Base-by-base conservation (phyloP, 164 flowering plant genomes). In the Dillenia turbinata region DNA sequence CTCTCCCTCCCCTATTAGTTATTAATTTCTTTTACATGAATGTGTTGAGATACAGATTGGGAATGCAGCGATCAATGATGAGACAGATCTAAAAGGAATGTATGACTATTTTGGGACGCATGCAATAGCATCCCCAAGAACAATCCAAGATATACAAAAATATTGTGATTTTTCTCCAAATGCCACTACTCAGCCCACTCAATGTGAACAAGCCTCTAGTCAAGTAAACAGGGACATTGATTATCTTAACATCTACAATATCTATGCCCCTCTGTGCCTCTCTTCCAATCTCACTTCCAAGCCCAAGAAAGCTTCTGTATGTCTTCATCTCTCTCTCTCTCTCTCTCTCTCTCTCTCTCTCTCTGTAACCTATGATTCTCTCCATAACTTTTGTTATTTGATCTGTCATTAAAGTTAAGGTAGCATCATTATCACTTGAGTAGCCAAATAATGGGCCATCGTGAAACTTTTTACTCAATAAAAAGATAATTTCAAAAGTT, bases 51-150 rank as follows among this genome's bases (percentile, higher is more conserved):
- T 19, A 73, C 81, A 90, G 97, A 83, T 90, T 53, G 97, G 97
- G 10, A 90, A 90, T 72, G 89, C 88, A 9, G 84, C 72, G 66
- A 77, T 88, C 54, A 71, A 90, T 52, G 83, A 82, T 24, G 81
- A 79, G 19, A 81, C 89, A 0, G 95, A 90, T 54, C 0, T 1
- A 0, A 47, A 0, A n/a, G 97, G 95, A 15, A 78, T 77, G 85
- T 79, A 65, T 46, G 95, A 86, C 12, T 88, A 63, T 56, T 75
- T 83, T 17, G 81, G 67, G 70, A 69, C 62, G 9, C 97, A 90
- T 51, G 94, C 94, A 12, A 60, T 88, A 1, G 68, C 77, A 9
- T 81, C 94, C 0, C 82, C 79, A 12, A 70, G 80, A 49, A 13
- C 68, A 3, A 49, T 15, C 0, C 0, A 26, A 2, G 7, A 53